Evolutionary conservation across 164 flowering plant species (phyloP).

Genomic region (Buxus sempervirens): DNA sequence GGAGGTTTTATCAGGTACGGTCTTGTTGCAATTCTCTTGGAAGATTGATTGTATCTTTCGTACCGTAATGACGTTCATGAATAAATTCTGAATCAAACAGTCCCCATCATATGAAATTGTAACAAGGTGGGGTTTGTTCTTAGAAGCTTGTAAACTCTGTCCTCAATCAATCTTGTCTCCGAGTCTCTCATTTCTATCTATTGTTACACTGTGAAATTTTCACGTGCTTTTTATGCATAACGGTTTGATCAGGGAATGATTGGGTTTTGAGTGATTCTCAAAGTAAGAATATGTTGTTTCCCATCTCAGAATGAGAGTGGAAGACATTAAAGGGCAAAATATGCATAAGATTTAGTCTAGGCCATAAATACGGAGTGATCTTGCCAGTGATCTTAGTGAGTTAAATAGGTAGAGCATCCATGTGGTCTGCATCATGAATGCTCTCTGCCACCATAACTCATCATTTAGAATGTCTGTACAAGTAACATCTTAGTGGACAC

Average conservation of each 20-base stretch:
- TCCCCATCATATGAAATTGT: background rate
- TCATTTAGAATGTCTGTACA: no score
- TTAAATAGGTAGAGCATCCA: background rate
- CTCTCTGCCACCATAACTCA: background rate
- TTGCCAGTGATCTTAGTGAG: background rate
- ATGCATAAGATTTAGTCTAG: background rate
- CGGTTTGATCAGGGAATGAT: no score
- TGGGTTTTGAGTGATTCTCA: no score
- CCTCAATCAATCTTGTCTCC: no score
- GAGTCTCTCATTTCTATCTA: no score
- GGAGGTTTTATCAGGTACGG: constrained; percentile 7
- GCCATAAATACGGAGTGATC: no score
- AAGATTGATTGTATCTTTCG: background rate
- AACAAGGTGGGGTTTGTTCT: background rate
- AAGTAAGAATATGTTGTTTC: no score
- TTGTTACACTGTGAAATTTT: no score
- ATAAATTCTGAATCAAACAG: background rate
- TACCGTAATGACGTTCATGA: background rate
- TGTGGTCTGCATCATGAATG: background rate
- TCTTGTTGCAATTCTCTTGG: constrained; percentile 1
- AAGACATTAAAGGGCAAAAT: no score
- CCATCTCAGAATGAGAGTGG: no score
- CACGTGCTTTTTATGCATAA: no score
- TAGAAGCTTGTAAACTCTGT: background rate
- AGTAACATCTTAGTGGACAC: background rate